These are phyloP conservation scores for Sporobolus alterniflorus DNA, from an alignment of 202 grass and related monocot genomes.

Conservation along the genomic window DNA sequence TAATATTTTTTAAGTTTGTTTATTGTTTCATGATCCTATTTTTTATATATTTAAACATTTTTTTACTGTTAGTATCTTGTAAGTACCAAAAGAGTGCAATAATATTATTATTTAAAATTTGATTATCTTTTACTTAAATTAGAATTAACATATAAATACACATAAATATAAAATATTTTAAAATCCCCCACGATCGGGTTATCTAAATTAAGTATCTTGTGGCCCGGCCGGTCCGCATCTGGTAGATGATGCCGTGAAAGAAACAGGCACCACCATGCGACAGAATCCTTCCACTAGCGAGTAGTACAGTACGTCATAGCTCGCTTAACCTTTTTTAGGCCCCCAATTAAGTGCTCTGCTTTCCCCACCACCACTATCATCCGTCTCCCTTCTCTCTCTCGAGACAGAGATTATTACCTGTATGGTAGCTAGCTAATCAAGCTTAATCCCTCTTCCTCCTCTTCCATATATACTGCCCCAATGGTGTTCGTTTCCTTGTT, in stretches of 20 bases:
- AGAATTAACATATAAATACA: too few relatives aligned
- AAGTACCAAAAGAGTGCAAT: too few relatives aligned
- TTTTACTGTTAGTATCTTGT: too few relatives aligned
- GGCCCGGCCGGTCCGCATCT: too few relatives aligned
- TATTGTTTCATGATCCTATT: too few relatives aligned
- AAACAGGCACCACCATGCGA: conserved; percentile 26
- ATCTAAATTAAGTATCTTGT: too few relatives aligned
- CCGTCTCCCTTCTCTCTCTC: neutral
- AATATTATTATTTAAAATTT: too few relatives aligned
- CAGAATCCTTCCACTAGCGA: conserved; percentile 47
- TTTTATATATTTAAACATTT: too few relatives aligned
- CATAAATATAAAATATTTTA: too few relatives aligned
- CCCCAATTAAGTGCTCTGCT: conserved; percentile 39
- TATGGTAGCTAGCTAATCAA: neutral
- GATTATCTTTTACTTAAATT: too few relatives aligned
- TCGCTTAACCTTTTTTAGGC: conserved; percentile 24
- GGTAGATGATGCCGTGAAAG: conserved; percentile 23
- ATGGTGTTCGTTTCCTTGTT: neutral
- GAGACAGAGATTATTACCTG: neutral
- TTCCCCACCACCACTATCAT: conserved; percentile 47
- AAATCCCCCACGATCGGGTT: too few relatives aligned
- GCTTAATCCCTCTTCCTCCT: neutral
- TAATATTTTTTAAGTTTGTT: too few relatives aligned
- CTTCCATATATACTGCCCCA: conserved; percentile 25
- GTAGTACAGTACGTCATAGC: conserved; percentile 18